Conservation (phyloP, 2,329 filamentous ascomycete genomes). For the Spiromastix sp. region DNA sequence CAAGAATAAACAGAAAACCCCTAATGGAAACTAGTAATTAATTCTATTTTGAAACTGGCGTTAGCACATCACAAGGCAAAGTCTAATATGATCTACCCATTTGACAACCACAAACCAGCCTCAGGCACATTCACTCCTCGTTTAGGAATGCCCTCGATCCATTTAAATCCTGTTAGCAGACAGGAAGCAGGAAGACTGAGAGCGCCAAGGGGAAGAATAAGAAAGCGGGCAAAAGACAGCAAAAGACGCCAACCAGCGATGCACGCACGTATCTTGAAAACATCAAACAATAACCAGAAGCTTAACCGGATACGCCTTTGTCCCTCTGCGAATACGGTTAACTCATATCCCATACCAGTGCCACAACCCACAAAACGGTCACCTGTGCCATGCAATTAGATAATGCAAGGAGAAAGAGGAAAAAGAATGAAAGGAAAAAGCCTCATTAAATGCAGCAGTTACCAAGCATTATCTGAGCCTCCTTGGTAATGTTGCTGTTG, state of each 20-base stretch:
- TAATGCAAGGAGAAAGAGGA: not conserved
- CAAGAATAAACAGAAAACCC: too few relatives aligned
- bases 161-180: too few relatives aligned
- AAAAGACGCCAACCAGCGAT: not conserved
- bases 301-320: not conserved
- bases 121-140: too few relatives aligned
- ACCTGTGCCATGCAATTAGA: not conserved
- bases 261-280: not conserved
- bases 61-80: too few relatives aligned
- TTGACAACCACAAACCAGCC: too few relatives aligned
- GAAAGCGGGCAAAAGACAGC: not conserved
- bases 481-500: not conserved
- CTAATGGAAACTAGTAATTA: too few relatives aligned
- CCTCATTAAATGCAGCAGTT: not conserved
- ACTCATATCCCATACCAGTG: too few relatives aligned
- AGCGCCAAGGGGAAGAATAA: too few relatives aligned
- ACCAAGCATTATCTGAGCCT: not conserved
- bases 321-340: not conserved
- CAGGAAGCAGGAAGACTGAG: not conserved
- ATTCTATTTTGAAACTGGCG: too few relatives aligned
- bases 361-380: not conserved
- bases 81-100: too few relatives aligned
- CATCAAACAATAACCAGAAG: not conserved
- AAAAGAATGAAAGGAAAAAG: too few relatives aligned
- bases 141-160: too few relatives aligned